Evolutionary conservation across 805 yeast species (phyloP), one percentile per base, ranked within the genome.

Genomic region (Metschnikowia picachoensis): DNA sequence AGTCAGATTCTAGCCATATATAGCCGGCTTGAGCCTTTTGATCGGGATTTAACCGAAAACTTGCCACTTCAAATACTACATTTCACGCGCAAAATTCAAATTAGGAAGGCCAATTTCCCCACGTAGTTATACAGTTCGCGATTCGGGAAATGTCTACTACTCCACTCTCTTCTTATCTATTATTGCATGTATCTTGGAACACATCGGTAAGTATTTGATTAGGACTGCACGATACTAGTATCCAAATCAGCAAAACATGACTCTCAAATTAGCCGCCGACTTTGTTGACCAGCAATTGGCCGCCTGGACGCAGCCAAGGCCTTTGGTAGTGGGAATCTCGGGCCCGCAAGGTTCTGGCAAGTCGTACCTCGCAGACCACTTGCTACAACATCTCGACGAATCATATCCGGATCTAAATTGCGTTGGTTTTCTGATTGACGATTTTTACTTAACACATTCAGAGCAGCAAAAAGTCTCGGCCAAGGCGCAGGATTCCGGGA

Each of bases 291-390:
- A 36, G 11, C 36, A 37, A n/a, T 34, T 53, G 34, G 37, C 33
- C 11, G 3, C 12, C 4, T 48, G 50, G 51, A 20, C 8, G 35
- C 30, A 40, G 10, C 29, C 51, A 39, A 11, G 32, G 29, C 82
- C 85, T 1, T 52, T 83, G 7, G 66, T 85, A 14, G 62, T 77
- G 28, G 87, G 80, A 34, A 60, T 83, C 3, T 76, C 81, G 43
- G 90, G 89, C 0, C 88, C 91, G 0, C 95, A 86, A 60, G 95
- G 95, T 0, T 80, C 87, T 2, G 95, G 95, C 0, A 86, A 86
- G 61, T 76, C 87, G 3, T 82, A 71, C 48, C 65, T 82, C 2
- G 73, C 87, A 0, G 58, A 61, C 1, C 63, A 70, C 33, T 55
- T 85, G 4, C 58, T 63, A 2, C 39, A 51, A 1, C 53, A 66